Evolutionary conservation across 2,329 filamentous ascomycete species (phyloP).

Genomic region (Fusarium fujikuroi): DNA sequence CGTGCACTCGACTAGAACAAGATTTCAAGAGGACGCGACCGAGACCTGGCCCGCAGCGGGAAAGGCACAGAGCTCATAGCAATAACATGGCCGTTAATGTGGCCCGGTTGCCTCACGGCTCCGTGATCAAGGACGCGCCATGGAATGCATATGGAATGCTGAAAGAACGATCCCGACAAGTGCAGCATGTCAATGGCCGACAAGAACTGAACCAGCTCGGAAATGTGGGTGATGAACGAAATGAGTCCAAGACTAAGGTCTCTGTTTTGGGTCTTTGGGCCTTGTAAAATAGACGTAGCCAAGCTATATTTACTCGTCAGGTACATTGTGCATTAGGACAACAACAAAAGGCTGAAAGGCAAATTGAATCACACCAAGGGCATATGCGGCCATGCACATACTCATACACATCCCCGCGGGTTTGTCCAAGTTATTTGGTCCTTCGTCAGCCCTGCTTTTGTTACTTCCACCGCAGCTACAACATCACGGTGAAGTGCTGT

Average conservation of each 20-base stretch:
- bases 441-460: constrained; percentile 35
- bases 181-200: neutral
- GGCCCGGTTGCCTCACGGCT: constrained; percentile 32
- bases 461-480: constrained; percentile 30
- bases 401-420: constrained; percentile 24
- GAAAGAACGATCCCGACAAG: constrained; percentile 15
- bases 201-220: neutral
- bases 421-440: constrained; percentile 30
- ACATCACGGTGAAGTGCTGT: constrained; percentile 34
- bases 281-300: neutral
- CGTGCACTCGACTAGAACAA: constrained; percentile 36
- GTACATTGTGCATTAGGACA: constrained; percentile 16
- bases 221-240: neutral
- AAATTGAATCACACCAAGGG: constrained; percentile 24
- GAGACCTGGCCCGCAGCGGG: constrained; percentile 47
- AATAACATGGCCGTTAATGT: constrained; percentile 43
- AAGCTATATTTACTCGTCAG: constrained; percentile 22
- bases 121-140: constrained; percentile 16
- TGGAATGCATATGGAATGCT: constrained; percentile 33
- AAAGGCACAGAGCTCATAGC: constrained; percentile 42
- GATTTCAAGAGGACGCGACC: constrained; percentile 33
- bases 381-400: constrained; percentile 30
- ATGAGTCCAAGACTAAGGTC: neutral
- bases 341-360: constrained; percentile 28
- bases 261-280: neutral